Base-by-base conservation (phyloP, 1,139 yeast species). In the Geotrichum carabidarum region DNA sequence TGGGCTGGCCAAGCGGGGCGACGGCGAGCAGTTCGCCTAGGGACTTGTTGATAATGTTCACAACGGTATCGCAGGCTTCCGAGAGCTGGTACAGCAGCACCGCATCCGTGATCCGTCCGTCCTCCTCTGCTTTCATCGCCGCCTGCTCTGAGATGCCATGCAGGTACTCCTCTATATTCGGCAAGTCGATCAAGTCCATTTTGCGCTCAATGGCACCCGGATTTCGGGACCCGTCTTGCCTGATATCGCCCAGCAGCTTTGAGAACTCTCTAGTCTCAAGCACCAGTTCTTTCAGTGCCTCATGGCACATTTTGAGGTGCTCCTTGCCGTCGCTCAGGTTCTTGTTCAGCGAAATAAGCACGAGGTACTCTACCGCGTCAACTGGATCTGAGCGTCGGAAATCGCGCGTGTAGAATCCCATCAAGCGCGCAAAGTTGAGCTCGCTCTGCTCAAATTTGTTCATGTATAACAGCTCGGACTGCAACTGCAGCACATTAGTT, bases 171-270 rank as follows among this genome's bases (percentile, higher is more conserved):
- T 74, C 72, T 57, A 78, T 79, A 62, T 82, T 78, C 7, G 74
- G 73, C 58, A 93, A 74, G 37, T 77, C 75, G 53, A 93, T 76
- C 54, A 93, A 74, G n/a, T 77, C 70, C 71, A 88, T 81, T 65
- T 94, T 84, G 60, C 78, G 80, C 70, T 90, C 97, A 62, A 94
- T 81, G 48, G 87, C 80, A 18, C 99, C 99, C 1, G 96, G 90
- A 46, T 79, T 76, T 62, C 94, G 80, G 9, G 81, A 77, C 5
- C 97, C 97, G 63, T 85, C 87, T 22, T 78, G 74, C 60, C 84
- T 81, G 43, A 91, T 79, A 59, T 86, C 88, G 12, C 99, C 99
- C 48, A 93, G 75, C 51, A 93, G 73, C 60, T 85, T 77, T 8
- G 84, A 78, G 69, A 89, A 93, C 65, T 90, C 96, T 61, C 96